Conservation (phyloP, 2,329 filamentous ascomycete species). For the Fusarium keratoplasticum region DNA sequence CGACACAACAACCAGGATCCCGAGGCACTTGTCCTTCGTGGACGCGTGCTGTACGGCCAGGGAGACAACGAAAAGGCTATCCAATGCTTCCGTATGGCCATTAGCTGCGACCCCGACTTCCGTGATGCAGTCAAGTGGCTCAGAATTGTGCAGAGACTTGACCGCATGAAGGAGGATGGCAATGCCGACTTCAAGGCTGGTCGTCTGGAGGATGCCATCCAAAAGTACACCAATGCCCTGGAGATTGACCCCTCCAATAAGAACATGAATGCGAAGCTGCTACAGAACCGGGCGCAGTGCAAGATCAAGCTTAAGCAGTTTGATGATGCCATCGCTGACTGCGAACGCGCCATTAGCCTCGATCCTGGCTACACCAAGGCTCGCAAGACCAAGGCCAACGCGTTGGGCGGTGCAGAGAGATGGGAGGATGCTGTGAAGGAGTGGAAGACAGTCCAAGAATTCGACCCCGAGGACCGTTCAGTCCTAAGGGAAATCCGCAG, state of each 20-base stretch:
- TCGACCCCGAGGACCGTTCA: conserved; percentile 82
- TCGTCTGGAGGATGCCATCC: conserved; percentile 81
- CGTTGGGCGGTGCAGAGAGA: conserved; percentile 82
- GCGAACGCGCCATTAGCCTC: conserved; percentile 83
- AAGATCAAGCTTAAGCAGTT: conserved; percentile 86
- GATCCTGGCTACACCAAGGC: conserved; percentile 91
- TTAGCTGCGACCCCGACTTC: conserved; percentile 92
- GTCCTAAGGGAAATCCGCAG: conserved; percentile 87
- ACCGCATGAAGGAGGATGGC: conserved; percentile 93
- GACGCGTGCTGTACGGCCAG: conserved; percentile 87
- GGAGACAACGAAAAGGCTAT: conserved; percentile 96
- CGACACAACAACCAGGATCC: conserved; percentile 91
- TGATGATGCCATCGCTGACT: conserved; percentile 84
- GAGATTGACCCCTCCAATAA: conserved; percentile 89
- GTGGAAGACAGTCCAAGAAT: conserved; percentile 86
- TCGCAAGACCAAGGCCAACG: conserved; percentile 93
- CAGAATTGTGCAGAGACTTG: conserved; percentile 89
- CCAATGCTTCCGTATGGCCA: conserved; percentile 89
- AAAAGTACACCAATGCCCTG: conserved; percentile 85
- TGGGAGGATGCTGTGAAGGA: conserved; percentile 95
- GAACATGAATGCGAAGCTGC: conserved; percentile 92
- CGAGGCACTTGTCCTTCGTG: conserved; percentile 90
- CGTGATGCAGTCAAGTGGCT: conserved; percentile 89
- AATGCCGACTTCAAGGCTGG: conserved; percentile 91
- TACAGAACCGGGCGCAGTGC: conserved; percentile 93